Percentiles rank a stretch among this genome's conserved stretches.
Evolutionary conservation across 805 yeast species (phyloP).

Genomic region (Pichia kluyveri): DNA sequence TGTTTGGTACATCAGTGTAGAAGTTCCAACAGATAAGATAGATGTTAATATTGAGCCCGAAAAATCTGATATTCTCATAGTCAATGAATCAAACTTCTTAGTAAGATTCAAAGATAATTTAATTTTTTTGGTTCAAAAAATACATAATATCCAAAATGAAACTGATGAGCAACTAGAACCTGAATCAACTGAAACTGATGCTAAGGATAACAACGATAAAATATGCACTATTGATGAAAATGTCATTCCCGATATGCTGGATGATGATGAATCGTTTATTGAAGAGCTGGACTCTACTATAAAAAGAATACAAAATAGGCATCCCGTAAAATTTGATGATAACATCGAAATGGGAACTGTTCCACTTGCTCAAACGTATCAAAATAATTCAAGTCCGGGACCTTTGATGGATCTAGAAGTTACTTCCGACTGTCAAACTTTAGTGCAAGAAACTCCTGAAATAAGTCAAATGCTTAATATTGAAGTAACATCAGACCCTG

Average conservation of each 20-base stretch:
- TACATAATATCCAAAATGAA: slow-evolving; percentile 1
- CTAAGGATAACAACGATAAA: no score
- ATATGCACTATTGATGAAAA: no score
- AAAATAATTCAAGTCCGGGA: no score
- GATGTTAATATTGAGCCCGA: slow-evolving; percentile 39
- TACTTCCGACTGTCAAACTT: no score
- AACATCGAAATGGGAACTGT: no score
- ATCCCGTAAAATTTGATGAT: not conserved
- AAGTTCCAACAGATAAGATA: slow-evolving; percentile 12
- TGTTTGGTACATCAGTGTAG: slow-evolving; percentile 28
- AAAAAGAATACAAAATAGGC: not conserved
- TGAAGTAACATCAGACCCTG: no score
- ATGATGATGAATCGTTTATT: slow-evolving; percentile 1
- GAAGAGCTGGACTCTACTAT: slow-evolving; percentile 1
- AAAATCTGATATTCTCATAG: slow-evolving; percentile 31
- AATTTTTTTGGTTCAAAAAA: slow-evolving; percentile 3
- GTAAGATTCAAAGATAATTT: slow-evolving; percentile 9
- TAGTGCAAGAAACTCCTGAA: no score
- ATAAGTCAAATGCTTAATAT: no score
- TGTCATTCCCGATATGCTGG: no score
- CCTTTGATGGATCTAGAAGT: no score
- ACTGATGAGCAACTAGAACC: not conserved
- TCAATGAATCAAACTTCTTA: slow-evolving; percentile 16
- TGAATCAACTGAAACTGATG: no score
- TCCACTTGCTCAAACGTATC: no score